phyloP scores from a whole-genome alignment of 257 asterid genomes.

The Mitragyna speciosa region DNA sequence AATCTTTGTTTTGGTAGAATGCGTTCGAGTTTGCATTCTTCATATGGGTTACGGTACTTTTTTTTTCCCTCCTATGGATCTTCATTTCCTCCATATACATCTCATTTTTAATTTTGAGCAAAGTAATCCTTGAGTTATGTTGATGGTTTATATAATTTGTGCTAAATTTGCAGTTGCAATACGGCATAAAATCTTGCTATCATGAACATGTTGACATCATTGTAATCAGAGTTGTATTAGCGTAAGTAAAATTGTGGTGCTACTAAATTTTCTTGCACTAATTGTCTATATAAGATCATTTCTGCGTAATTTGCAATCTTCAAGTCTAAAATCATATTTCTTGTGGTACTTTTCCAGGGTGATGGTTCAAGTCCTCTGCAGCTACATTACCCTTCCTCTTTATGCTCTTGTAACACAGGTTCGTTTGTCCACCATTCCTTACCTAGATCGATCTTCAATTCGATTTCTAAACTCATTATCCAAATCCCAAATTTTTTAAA shows the following conservation, averaged over 20 bases:
- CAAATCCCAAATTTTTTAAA: neutral
- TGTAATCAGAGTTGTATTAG: conserved; percentile 57
- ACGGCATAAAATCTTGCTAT: conserved; percentile 69
- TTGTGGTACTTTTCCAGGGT: conserved; percentile 39
- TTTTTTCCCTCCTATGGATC: neutral
- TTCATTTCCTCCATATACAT: neutral
- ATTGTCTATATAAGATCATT: no score
- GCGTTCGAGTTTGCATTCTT: conserved; percentile 69
- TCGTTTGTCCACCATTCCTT: neutral
- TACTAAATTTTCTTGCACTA: neutral
- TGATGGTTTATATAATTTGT: neutral
- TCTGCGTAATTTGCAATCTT: neutral
- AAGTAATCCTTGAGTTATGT: neutral
- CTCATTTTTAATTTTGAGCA: neutral
- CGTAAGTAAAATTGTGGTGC: conserved; percentile 46
- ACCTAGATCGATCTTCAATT: neutral
- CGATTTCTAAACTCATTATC: neutral
- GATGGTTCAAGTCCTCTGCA: conserved; percentile 67
- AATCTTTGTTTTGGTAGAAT: conserved; percentile 38
- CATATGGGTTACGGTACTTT: conserved; percentile 68
- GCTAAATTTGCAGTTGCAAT: conserved; percentile 50
- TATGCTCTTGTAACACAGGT: conserved; percentile 91
- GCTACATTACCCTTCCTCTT: conserved; percentile 81
- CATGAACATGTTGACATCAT: conserved; percentile 45
- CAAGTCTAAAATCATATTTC: neutral